A percentile compares a stretch with the other conserved stretches of the same genome.
These are phyloP conservation scores for Heracleum sosnowskyi DNA, from an alignment of 129 eudicot species.

Conservation along the genomic window DNA sequence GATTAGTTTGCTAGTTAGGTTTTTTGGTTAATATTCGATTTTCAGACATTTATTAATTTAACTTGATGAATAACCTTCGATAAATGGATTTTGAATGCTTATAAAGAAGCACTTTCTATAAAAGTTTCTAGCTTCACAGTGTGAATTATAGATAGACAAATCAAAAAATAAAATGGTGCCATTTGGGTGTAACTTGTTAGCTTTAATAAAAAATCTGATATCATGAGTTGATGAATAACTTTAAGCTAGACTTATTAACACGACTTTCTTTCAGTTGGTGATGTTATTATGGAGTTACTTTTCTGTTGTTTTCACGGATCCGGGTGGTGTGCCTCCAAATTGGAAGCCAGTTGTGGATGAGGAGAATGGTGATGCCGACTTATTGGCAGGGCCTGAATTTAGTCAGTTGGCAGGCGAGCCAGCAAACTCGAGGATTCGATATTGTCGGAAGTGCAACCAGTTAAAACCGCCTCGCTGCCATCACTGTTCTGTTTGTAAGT, in stretches of 20 bases:
- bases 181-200: not conserved
- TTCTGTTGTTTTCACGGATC: slow-evolving; percentile 86
- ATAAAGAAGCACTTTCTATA: not conserved
- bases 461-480: slow-evolving; percentile 97
- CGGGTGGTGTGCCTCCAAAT: slow-evolving; percentile 88
- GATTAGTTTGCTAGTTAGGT: not conserved
- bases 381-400: slow-evolving; percentile 58
- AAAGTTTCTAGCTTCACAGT: not conserved
- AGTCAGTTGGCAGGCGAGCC: slow-evolving; percentile 43
- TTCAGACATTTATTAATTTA: not conserved
- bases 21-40: not conserved
- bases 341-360: slow-evolving; percentile 76
- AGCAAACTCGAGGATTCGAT: slow-evolving; percentile 50
- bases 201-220: not conserved
- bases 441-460: slow-evolving; percentile 91
- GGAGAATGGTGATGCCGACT: slow-evolving; percentile 79
- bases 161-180: not conserved
- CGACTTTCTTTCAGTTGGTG: slow-evolving; percentile 51
- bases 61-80: not conserved
- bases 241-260: slow-evolving; percentile 4
- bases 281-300: slow-evolving; percentile 97
- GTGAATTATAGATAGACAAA: not conserved
- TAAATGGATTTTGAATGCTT: not conserved
- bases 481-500: slow-evolving; percentile 98
- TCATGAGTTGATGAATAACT: not conserved